Conservation (phyloP, 1,284 basidiomycete species). For the Polyporus tsugae region DNA sequence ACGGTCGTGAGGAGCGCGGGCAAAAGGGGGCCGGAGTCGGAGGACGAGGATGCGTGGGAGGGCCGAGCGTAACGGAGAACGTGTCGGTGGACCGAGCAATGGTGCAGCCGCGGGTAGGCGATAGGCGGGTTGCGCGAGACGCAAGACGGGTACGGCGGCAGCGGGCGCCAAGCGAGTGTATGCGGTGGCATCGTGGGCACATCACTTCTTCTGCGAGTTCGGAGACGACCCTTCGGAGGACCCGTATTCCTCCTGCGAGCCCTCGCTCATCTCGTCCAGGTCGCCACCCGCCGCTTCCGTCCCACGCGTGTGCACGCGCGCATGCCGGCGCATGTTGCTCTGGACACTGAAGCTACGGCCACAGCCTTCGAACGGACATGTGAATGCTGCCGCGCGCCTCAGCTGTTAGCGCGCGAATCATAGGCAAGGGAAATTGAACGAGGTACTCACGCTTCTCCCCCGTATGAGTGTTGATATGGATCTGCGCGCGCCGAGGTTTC, state of each 20-base stretch:
- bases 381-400: conserved; percentile 61
- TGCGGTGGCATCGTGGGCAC: not conserved
- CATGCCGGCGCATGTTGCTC: conserved; percentile 88
- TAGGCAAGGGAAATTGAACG: conserved; percentile 5
- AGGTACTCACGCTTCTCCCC: conserved; percentile 79
- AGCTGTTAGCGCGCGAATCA: conserved; percentile 22
- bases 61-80: not conserved
- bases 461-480: conserved; percentile 85
- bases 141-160: not conserved
- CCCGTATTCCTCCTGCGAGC: conserved; percentile 34
- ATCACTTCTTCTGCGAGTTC: conserved; percentile 27
- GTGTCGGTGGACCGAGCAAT: not conserved
- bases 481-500: conserved; percentile 51
- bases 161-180: conserved; percentile 4
- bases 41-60: not conserved
- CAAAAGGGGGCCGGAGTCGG: not conserved
- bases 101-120: not conserved
- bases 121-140: not conserved
- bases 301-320: conserved; percentile 67
- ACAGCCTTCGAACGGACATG: conserved; percentile 78
- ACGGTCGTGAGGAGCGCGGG: not conserved
- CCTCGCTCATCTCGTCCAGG: conserved; percentile 36
- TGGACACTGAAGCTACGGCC: conserved; percentile 85
- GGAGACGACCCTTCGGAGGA: conserved; percentile 30
- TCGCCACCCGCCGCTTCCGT: conserved; percentile 35